Evolutionary conservation across 2,329 filamentous ascomycete species (phyloP), one percentile per base, ranked within the genome.

Genomic region (Clonostachys solani): DNA sequence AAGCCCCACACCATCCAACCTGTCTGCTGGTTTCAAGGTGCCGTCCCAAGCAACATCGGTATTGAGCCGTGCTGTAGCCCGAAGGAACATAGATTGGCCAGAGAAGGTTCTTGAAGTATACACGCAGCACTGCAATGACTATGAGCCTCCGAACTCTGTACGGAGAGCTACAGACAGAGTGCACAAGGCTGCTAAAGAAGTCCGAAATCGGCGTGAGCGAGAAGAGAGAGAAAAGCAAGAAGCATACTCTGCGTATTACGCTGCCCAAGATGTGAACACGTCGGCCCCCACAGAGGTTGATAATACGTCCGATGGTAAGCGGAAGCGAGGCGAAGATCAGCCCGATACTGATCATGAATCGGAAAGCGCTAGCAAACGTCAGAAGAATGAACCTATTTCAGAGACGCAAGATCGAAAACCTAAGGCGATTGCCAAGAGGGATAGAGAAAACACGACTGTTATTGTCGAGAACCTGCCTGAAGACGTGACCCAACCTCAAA

Each of bases 391-490:
- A 33, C 19, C 35, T n/a, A 12, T 42, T 4, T 33, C 4, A 3
- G 45, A 41, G 37, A 29, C 42, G 17, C 23, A 29, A 29, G 9
- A 29, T 29, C 23, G 23, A 29, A 29, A 29, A 9, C 23, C 23
- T 6, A 29, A 44, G 16, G 53, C 50, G n/a, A 63, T 68, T 12
- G 37, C 45, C 9, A 92, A 89, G 64, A 84, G 94, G 47, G 92
- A 99, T 65, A 84, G 94, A 40, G 94, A 99, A 61, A 87, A 97
- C 64, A 86, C 90, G 1, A 92, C 89, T 0, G 78, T 97, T 43
- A 81, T 95, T 46, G 84, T 96, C 5, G 84, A 80, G 44, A 87
- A 91, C 55, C 68, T 99, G 19, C 91, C 94, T 2, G 57, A 63
- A 5, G 80, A 86, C 46, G 80, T 84, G 1, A 83, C 83, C 1